Percentiles rank a stretch among this genome's conserved stretches.
Evolutionary conservation across 78 protist genomes (phyloP).

Genomic region (Dictyostelium capitatum): DNA sequence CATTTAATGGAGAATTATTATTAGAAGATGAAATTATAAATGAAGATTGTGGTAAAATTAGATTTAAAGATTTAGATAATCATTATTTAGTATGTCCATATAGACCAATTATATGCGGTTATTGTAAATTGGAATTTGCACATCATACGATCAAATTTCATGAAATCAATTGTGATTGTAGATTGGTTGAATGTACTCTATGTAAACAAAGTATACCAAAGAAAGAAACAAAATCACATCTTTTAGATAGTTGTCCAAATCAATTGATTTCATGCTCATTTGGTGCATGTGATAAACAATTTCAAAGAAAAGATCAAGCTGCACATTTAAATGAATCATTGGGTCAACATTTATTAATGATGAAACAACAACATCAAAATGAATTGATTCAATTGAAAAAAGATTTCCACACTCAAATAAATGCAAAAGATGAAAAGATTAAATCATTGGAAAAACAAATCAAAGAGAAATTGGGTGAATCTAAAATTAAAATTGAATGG

Average conservation of each 20-base stretch:
- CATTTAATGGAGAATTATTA: too few species aligned
- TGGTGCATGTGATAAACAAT: conserved; percentile 47
- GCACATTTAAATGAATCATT: conserved; percentile 54
- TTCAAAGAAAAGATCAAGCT: conserved; percentile 46
- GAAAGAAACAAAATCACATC: conserved; percentile 32
- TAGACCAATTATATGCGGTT: neutral
- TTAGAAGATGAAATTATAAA: too few species aligned
- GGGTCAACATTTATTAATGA: conserved; percentile 24
- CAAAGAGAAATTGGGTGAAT: conserved; percentile 20
- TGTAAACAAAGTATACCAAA: conserved; percentile 20
- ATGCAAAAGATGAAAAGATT: conserved; percentile 59
- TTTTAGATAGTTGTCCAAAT: conserved; percentile 36
- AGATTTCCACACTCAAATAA: conserved; percentile 9
- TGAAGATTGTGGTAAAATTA: conserved; percentile 11
- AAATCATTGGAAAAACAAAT: conserved; percentile 40
- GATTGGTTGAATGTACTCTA: conserved; percentile 16
- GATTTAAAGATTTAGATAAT: conserved; percentile 11
- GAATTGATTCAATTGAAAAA: conserved; percentile 13
- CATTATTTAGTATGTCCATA: conserved; percentile 22
- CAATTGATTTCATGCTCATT: conserved; percentile 46
- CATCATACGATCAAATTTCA: neutral
- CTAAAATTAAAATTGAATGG: conserved; percentile 57
- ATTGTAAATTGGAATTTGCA: neutral
- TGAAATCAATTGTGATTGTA: conserved; percentile 35
- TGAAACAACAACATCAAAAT: conserved; percentile 44